Percentiles rank a stretch among this genome's conserved stretches.
These are phyloP conservation scores for Jacaranda copaia DNA, from an alignment of 257 asterid species.

Conservation along the genomic window DNA sequence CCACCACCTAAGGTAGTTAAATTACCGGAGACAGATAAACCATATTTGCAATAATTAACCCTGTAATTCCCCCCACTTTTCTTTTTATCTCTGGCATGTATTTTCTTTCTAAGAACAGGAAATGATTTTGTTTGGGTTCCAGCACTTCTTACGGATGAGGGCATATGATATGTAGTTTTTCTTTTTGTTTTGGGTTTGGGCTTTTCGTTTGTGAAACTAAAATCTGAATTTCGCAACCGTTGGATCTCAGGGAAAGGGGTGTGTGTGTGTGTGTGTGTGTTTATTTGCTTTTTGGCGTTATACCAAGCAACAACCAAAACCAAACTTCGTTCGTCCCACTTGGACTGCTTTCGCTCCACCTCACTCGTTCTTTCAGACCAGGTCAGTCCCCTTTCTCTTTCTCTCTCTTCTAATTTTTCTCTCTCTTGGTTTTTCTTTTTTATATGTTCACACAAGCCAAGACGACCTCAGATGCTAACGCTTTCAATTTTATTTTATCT, in stretches of 20 bases:
- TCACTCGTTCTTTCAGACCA: constrained; percentile 45
- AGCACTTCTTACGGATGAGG: background rate
- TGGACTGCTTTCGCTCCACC: constrained; percentile 54
- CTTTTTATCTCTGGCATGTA: background rate
- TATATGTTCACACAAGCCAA: background rate
- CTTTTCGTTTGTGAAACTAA: constrained; percentile 9
- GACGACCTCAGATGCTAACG: constrained; percentile 8
- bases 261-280: constrained; percentile 12
- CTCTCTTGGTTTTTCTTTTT: background rate
- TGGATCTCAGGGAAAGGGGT: constrained; percentile 33
- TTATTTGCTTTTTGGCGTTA: constrained; percentile 9
- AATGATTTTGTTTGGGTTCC: background rate
- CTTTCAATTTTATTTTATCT: background rate
- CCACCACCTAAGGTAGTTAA: constrained; percentile 35
- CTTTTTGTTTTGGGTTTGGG: constrained; percentile 8
- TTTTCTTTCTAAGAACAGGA: background rate
- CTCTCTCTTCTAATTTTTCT: constrained; percentile 25
- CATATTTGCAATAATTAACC: background rate
- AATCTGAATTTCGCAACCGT: constrained; percentile 30
- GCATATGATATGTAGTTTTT: background rate
- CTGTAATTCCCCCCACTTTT: background rate
- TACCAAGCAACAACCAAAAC: constrained; percentile 10
- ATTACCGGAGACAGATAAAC: constrained; percentile 5
- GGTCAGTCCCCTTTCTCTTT: constrained; percentile 42
- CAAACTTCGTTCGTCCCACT: constrained; percentile 30